Evolutionary conservation across 2,329 filamentous ascomycete genomes (phyloP), one percentile per base, ranked within the genome.

Genomic region (Akanthomyces uredinophilus): DNA sequence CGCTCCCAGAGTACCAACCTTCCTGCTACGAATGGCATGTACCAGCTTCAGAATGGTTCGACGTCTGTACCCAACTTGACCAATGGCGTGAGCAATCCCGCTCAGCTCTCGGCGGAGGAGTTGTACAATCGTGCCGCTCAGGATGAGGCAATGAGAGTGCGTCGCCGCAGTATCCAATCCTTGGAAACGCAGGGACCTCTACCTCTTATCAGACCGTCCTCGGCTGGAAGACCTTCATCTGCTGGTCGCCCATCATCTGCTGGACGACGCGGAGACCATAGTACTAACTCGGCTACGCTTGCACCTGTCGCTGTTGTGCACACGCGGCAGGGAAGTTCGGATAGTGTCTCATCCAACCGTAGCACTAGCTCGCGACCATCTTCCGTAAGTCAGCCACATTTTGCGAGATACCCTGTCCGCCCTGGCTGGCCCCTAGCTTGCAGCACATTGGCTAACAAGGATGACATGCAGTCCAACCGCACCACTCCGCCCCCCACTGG

Each of bases 81-180:
- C 73, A 80, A 81, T 69, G 78, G 83, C 78, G 75, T 83, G 72
- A 73, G 85, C 73, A 78, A 75, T 37, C 65, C 74, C 3, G 66
- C 75, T 37, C 69, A 86, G 3, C 69, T 73, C 8, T 75, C 81
- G 67, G 82, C 83, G 53, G 91, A 96, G 73, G 91, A 95, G 68
- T 85, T 87, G 71, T 79, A 81, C 68, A 85, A 80, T 62, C 79
- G 81, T 61, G 73, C 79, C 29, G 72, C 77, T n/a, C 75, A 84
- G 20, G 91, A 94, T 32, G 82, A 89, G 41, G 84, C 87, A 11
- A 92, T 89, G 75, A 84, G 91, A 70, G 89, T 92, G 75, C 84
- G 92, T 68, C 86, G 92, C 71, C 87, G 92, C 67, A 97, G 92
- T 75, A 84, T 96, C 77, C 91, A 91, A 66, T 88, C 86, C 20